Evolutionary conservation across 129 eudicot species (phyloP), one percentile per base, ranked within the genome.

Genomic region (sunflower (Helianthus annuus)): DNA sequence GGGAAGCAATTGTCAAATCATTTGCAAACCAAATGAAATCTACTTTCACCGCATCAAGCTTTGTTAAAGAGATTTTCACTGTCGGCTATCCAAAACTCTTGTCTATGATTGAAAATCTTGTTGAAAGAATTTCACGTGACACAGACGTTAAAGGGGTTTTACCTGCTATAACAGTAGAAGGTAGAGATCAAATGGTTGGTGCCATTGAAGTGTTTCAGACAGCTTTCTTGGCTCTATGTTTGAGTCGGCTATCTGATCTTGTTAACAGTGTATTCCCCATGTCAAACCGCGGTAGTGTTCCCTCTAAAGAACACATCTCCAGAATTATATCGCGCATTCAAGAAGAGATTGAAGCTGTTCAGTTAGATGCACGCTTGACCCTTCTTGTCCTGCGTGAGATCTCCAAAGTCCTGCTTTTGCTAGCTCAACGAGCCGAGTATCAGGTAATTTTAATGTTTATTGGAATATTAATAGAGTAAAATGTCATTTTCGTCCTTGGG

Each of bases 21-120:
- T 93, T 90, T 84, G 91, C 89, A 16, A 90, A 59, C 80, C 98
- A 93, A 82, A 93, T 93, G 93, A 90, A 93, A 63, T 93, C 98
- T 66, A 80, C 81, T 71, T 93, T 89, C 83, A 89, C 89, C 22
- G 85, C 98, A 76, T 89, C 98, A 27, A 87, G 96, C 80, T 93
- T 93, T 77, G 97, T 93, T 42, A 93, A 87, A 70, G 97, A 87
- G 64, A 88, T 88, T 48, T 93, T 93, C 29, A 90, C 96, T 16
- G 69, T 64, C 45, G 98, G 97, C 48, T 93, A 93, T 76, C 97
- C 98, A 16, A 93, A 93, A 79, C 91, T 93, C 16, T 82, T 87
- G 46, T 70, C 92, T 38, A 84, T 81, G 85, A 82, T 90, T 68
- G 97, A 93, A 70, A 87, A 87, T 82, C 90, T 90, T 62, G 86